A percentile compares a stretch with the other conserved stretches of the same genome.
These are phyloP conservation scores for Xeromyces bisporus DNA, from an alignment of 495 filamentous ascomycete species.

Conservation along the genomic window DNA sequence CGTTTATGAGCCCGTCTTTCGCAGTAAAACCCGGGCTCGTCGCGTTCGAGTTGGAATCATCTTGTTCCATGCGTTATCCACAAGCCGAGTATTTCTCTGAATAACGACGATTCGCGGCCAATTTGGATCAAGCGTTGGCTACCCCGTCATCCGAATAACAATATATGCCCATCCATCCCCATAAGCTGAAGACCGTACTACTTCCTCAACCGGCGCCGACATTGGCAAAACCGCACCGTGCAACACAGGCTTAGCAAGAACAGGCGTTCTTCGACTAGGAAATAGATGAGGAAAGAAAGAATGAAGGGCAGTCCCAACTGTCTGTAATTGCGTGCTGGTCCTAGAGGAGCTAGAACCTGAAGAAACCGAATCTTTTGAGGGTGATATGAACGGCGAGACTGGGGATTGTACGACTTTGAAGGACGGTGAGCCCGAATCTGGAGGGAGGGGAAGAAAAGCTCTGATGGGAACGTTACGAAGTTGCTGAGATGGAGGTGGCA, in stretches of 20 bases:
- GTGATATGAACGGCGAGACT: slow-evolving; percentile 32
- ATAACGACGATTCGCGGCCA: too few relatives aligned
- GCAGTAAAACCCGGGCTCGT: too few relatives aligned
- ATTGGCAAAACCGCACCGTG: slow-evolving; percentile 81
- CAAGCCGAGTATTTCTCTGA: too few relatives aligned
- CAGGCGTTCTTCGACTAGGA: slow-evolving; percentile 64
- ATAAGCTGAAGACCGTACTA: slow-evolving; percentile 68
- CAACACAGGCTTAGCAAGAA: slow-evolving; percentile 80
- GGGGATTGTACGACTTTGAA: slow-evolving; percentile 57
- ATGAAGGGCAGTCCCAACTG: slow-evolving; percentile 67
- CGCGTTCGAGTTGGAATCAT: too few relatives aligned
- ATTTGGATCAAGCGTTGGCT: not conserved
- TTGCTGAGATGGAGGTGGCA: slow-evolving; percentile 52
- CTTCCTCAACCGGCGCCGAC: slow-evolving; percentile 64
- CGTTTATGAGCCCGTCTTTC: too few relatives aligned
- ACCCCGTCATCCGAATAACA: slow-evolving; percentile 57
- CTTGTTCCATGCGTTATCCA: too few relatives aligned
- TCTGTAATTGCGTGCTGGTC: slow-evolving; percentile 43
- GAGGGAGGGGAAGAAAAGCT: slow-evolving; percentile 67
- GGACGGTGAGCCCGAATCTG: slow-evolving; percentile 24
- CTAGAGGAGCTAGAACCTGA: slow-evolving; percentile 2
- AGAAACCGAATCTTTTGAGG: slow-evolving; percentile 10
- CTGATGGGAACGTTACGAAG: slow-evolving; percentile 72
- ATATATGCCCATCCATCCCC: slow-evolving; percentile 86
- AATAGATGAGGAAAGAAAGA: slow-evolving; percentile 66